Evolutionary conservation across 2,329 filamentous ascomycete species (phyloP).

Genomic region (Onygenales sp.): DNA sequence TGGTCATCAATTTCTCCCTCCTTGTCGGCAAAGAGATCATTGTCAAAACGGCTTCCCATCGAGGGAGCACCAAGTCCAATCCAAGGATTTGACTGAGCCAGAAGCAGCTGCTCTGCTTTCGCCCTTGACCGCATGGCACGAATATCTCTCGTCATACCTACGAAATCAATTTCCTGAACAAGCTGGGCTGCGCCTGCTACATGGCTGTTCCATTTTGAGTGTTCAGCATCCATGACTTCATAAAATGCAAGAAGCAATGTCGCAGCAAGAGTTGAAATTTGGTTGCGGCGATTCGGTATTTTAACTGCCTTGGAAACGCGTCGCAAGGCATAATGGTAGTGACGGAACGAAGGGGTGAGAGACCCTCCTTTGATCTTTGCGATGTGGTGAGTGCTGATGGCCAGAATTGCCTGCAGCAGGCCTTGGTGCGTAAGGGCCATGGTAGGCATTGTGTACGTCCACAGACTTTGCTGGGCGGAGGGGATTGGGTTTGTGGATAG

Average conservation of each 20-base stretch:
- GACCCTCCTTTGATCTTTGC: slow-evolving; percentile 68
- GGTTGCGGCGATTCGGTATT: slow-evolving; percentile 57
- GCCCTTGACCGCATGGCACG: slow-evolving; percentile 52
- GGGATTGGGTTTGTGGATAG: slow-evolving; percentile 54
- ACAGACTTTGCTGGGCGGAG: slow-evolving; percentile 48
- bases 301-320: slow-evolving; percentile 67
- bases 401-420: slow-evolving; percentile 82
- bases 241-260: slow-evolving; percentile 82
- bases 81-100: slow-evolving; percentile 14
- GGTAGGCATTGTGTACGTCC: slow-evolving; percentile 71
- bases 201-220: slow-evolving; percentile 92
- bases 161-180: slow-evolving; percentile 71
- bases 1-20: slow-evolving; percentile 44
- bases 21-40: slow-evolving; percentile 33
- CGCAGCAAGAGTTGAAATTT: slow-evolving; percentile 77
- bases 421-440: slow-evolving; percentile 78
- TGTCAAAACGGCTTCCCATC: slow-evolving; percentile 29
- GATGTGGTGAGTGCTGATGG: slow-evolving; percentile 77
- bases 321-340: slow-evolving; percentile 80
- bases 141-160: slow-evolving; percentile 60
- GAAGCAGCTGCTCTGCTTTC: slow-evolving; percentile 21
- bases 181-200: slow-evolving; percentile 75
- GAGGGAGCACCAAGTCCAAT: slow-evolving; percentile 14
- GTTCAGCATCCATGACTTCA: slow-evolving; percentile 89
- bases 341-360: slow-evolving; percentile 72